A percentile compares a stretch with the other conserved stretches of the same genome.
Conservation (phyloP, 805 yeast genomes). For the Tetrapisispora fleetii region DNA sequence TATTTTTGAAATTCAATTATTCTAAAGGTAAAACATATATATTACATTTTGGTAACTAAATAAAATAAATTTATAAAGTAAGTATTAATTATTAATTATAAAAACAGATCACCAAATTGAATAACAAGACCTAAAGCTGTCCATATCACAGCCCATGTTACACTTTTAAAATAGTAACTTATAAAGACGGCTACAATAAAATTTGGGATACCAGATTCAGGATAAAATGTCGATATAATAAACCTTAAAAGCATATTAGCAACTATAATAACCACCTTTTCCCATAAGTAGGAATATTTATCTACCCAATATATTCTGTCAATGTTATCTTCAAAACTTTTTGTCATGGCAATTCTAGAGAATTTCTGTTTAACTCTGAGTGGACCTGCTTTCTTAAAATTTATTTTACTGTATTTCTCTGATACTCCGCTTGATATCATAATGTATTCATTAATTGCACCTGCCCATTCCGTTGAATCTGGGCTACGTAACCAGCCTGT, state of each 20-base stretch:
- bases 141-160: conserved; percentile 1
- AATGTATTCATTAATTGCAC: conserved; percentile 36
- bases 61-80: not conserved
- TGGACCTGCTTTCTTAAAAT: conserved; percentile 25
- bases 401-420: conserved; percentile 3
- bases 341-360: conserved; percentile 33
- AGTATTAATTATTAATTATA: not conserved
- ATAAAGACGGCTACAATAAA: conserved; percentile 7
- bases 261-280: conserved; percentile 8
- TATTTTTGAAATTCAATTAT: not conserved
- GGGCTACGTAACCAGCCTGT: conserved; percentile 57
- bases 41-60: not conserved
- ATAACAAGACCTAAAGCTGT: not conserved
- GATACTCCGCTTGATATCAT: conserved; percentile 14
- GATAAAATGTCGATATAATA: conserved; percentile 5
- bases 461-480: conserved; percentile 44
- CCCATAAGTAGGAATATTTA: conserved; percentile 25
- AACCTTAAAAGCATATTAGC: conserved; percentile 12
- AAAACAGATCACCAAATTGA: not conserved
- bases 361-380: conserved; percentile 26
- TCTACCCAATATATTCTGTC: conserved; percentile 20
- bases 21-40: not conserved
- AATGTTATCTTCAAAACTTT: conserved; percentile 30
- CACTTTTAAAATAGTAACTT: not conserved
- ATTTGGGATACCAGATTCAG: conserved; percentile 11